phyloP scores from a whole-genome alignment of 2,329 filamentous ascomycete genomes.

The Ophiostoma sp. region DNA sequence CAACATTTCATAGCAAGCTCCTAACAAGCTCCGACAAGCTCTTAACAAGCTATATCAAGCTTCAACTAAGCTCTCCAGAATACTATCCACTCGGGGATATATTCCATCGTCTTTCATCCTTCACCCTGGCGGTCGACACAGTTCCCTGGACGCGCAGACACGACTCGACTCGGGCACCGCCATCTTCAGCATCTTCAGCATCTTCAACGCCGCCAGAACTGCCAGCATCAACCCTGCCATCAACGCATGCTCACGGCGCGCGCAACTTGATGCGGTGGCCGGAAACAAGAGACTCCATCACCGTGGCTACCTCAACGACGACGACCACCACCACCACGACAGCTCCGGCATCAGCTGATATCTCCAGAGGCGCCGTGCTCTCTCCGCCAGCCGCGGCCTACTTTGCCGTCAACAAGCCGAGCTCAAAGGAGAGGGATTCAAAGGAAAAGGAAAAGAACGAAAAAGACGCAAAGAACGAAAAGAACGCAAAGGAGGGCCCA shows the following conservation, averaged over 20 bases:
- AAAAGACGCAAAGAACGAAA: too few relatives aligned
- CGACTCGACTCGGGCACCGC: neutral
- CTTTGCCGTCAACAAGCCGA: slow-evolving; percentile 12
- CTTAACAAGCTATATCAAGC: too few relatives aligned
- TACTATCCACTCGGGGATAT: neutral
- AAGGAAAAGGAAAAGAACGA: neutral
- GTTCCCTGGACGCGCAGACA: slow-evolving; percentile 23
- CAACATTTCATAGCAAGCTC: neutral
- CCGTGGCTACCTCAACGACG: slow-evolving; percentile 20
- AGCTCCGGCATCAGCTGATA: neutral
- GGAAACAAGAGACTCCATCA: slow-evolving; percentile 11
- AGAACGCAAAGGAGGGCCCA: slow-evolving; percentile 39
- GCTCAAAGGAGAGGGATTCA: too few relatives aligned
- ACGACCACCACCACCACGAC: slow-evolving; percentile 15
- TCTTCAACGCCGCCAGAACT: neutral
- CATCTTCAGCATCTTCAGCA: neutral
- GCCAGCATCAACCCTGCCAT: too few relatives aligned
- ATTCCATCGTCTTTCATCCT: neutral
- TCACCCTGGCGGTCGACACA: slow-evolving; percentile 31
- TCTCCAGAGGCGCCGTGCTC: slow-evolving; percentile 7
- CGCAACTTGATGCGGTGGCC: slow-evolving; percentile 14
- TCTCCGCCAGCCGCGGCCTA: slow-evolving; percentile 14
- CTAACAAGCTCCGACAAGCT: neutral
- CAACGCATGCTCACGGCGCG: neutral
- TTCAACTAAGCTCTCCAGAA: neutral